Evolutionary conservation across 192 early-diverging fungal species (phyloP).

Genomic region (Backusella sp.): DNA sequence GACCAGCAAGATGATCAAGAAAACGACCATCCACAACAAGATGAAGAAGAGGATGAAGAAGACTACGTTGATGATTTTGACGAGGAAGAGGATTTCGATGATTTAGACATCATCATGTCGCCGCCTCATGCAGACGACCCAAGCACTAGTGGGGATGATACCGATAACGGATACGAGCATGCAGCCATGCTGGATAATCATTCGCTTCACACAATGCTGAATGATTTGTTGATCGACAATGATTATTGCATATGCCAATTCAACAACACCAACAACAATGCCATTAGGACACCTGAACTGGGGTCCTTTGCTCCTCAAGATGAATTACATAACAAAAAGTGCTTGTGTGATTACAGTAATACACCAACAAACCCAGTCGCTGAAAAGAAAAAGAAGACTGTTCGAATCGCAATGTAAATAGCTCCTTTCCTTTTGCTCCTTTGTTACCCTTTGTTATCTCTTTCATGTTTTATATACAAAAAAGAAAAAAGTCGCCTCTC

Average conservation of each 20-base stretch:
- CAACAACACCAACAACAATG: not conserved
- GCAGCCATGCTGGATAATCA: not conserved
- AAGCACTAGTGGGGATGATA: conserved; percentile 4
- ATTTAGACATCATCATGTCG: not conserved
- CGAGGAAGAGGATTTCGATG: conserved; percentile 20
- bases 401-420: conserved; percentile 23
- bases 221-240: not conserved
- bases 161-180: not conserved
- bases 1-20: not conserved
- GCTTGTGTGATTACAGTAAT: conserved; percentile 7
- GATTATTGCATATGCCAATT: conserved; percentile 13
- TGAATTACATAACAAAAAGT: not conserved
- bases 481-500: too few relatives aligned
- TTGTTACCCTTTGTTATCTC: not conserved
- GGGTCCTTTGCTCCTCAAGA: not conserved
- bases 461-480: not conserved
- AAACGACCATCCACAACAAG: not conserved
- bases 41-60: not conserved
- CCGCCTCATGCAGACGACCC: not conserved
- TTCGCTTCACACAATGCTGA: not conserved
- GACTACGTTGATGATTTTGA: not conserved
- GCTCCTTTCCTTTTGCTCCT: not conserved
- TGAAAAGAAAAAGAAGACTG: conserved; percentile 15
- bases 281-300: not conserved
- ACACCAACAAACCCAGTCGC: not conserved